Base-by-base conservation (phyloP, 768 basidiomycete genomes). In the Naganishia randhawae region DNA sequence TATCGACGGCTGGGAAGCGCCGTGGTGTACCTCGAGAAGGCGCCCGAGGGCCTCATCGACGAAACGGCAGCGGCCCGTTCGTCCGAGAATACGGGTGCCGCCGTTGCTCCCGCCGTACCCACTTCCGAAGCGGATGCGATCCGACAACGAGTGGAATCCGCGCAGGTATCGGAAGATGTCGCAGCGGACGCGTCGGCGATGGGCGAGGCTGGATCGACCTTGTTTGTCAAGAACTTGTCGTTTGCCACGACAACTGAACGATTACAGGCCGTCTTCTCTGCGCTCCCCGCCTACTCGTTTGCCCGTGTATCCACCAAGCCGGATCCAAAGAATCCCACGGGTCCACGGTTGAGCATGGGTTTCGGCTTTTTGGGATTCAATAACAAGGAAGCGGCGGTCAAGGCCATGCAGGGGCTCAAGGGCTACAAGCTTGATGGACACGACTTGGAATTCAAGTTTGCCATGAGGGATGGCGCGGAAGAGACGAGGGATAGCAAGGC, bases 331-430 rank as follows among this genome's bases (percentile, higher is more conserved):
- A 83, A 85, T 10, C 85, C 86, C 1, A 52, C 74, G 1, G 83
- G 83, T 0, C 83, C 84, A 11, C 83, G 85, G 55, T 81, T 96
- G 57, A 92, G 90, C 77, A 95, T 94, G 91, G 95, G 95, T 0
- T 97, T 94, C 77, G 96, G 95, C 0, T 99, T 99, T 73, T 84
- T 95, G 35, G 94, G 93, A 6, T 98, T 98, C 83, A 86, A 85
- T 76, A 87, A 87, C 31, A 78, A 76, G 0, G 89, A 90, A 10
- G 85, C 83, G 11, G 93, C 95, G 54, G 84, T 84, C 78, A 86
- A 84, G 71, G 95, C 89, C 25, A 71, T 90, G 74, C 86, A 86
- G 75, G 87, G 87, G 55, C 85, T 93, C 81, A 85, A 92, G 71
- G 89, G 89, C 0, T 88, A 89, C 70, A 85, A 88, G 27, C 83